A percentile compares a stretch with the other conserved stretches of the same genome.
Conservation (phyloP, 129 eudicot genomes). For the Artemisia tridentata region DNA sequence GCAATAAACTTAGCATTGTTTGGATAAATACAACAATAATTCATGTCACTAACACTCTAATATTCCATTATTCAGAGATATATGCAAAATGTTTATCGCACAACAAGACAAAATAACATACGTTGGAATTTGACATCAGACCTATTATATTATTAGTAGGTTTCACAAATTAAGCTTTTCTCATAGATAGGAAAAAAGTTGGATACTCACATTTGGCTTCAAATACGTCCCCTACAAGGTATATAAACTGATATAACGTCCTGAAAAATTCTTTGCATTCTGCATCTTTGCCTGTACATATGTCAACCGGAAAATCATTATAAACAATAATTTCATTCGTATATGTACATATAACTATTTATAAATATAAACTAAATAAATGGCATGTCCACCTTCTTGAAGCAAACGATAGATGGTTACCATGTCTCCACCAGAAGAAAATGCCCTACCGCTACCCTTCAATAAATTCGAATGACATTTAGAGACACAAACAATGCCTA, state of each 20-base stretch:
- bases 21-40: no score
- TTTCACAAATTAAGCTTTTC: no score
- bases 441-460: constrained; percentile 83
- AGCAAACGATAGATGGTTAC: constrained; percentile 59
- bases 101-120: no score
- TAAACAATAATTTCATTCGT: constrained; percentile 7
- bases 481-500: neutral
- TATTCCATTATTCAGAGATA: no score
- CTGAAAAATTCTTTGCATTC: constrained; percentile 68
- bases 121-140: no score
- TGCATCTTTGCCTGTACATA: constrained; percentile 71
- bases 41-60: no score
- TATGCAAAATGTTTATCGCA: no score
- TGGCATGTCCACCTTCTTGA: constrained; percentile 58
- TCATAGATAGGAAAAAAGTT: neutral
- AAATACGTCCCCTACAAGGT: constrained; percentile 83
- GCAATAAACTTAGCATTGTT: no score
- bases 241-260: constrained; percentile 75
- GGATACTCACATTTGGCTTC: constrained; percentile 83
- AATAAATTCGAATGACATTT: constrained; percentile 26
- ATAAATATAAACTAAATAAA: neutral
- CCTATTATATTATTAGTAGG: no score
- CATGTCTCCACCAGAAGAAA: constrained; percentile 88
- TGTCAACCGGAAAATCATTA: constrained; percentile 10
- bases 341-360: neutral